Evolutionary conservation across 2,329 filamentous ascomycete species (phyloP).

Genomic region (Botrytis cinerea): DNA sequence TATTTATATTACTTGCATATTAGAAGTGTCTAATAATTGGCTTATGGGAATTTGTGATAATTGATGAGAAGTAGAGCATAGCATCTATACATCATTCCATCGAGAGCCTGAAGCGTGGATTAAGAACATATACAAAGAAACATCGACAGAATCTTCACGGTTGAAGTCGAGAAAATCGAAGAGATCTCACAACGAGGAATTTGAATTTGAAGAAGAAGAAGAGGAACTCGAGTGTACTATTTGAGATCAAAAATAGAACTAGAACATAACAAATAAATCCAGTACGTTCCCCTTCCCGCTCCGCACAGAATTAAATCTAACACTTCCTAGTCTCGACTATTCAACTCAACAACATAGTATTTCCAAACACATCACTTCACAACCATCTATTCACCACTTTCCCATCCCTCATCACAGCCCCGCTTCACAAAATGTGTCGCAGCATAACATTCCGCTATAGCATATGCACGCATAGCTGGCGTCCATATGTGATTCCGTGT

Average conservation of each 20-base stretch:
- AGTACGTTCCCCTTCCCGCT: too few relatives aligned
- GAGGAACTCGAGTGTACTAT: not conserved
- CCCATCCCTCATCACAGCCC: not conserved
- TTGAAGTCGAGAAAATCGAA: not conserved
- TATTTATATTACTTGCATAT: not conserved
- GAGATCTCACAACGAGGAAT: not conserved
- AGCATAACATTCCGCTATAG: constrained; percentile 5
- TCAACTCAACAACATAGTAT: not conserved
- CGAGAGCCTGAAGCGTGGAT: not conserved
- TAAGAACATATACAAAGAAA: not conserved
- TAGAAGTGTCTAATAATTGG: not conserved
- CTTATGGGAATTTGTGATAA: not conserved
- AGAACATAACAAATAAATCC: not conserved
- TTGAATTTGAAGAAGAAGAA: not conserved
- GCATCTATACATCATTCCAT: not conserved
- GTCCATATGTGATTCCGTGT: not conserved
- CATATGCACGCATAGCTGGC: constrained; percentile 6
- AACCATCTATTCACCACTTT: not conserved
- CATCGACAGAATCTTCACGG: not conserved
- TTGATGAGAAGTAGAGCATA: not conserved
- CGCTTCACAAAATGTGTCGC: not conserved
- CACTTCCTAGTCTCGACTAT: not conserved
- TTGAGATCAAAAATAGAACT: not conserved
- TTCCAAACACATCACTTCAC: not conserved
- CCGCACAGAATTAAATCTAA: not conserved